Base-by-base conservation (phyloP, 2,329 filamentous ascomycete genomes). In the Ciborinia camelliae region DNA sequence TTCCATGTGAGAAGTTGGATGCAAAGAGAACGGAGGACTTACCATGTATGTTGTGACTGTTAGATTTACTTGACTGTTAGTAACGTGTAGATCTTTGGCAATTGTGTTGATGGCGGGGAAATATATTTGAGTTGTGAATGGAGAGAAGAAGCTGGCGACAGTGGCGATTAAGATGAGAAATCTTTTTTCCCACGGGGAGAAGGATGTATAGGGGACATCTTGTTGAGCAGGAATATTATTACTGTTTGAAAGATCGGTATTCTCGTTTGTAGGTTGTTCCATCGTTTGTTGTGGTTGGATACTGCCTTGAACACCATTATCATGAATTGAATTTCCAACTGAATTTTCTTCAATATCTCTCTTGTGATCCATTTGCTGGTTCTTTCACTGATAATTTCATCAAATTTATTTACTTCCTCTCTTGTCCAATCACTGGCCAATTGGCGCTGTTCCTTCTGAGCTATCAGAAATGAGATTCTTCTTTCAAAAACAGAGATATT, bases 91-190 rank as follows among this genome's bases (percentile, higher is more conserved):
- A 48, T 83, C 81, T 2, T 76, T 67, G 9, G 83, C 79, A 12
- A 86, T 76, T 8, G 78, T 74, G 20, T 79, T 78, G 35, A 85
- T 71, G 0, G 83, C 83, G 1, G 83, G 84, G 58, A 84, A 80
- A 75, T 85, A 86, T 26, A 84, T 84, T 52, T 82, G 78, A 4
- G 79, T 57, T 1, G 83, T 84, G 74, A 85, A 80, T 2, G 70
- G 70, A n/a, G 66, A 69, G 9, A 68, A 59, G 30, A 71, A 68
- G 14, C 52, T 61, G 6, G 65, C 62, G 15, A 66, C 14, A 18
- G 68, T 58, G 4, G 68, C 66, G 47, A 81, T 80, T 69, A 78
- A 74, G 28, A 83, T 77, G 45, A 83, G 78, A 66, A 78, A 70
- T 60, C 77, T 73, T 68, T 81, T 83, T 66, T 79, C 50, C n/a